phyloP scores from a whole-genome alignment of 140 eudicot species.

The Erigeron philadelphicus region DNA sequence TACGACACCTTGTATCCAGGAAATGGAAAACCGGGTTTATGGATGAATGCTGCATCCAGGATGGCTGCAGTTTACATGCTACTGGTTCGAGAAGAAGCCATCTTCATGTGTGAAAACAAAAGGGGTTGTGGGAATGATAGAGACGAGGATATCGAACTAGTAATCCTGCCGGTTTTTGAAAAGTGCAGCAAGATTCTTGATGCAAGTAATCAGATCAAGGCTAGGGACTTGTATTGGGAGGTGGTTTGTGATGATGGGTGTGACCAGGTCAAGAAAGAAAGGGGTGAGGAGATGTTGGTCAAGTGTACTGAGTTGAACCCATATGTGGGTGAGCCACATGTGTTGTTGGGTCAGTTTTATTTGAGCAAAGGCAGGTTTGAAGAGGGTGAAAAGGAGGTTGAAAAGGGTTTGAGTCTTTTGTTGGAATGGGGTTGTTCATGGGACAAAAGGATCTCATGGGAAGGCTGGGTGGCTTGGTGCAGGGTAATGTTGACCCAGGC shows the following conservation, averaged over 20 bases:
- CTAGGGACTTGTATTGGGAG: slow-evolving; percentile 38
- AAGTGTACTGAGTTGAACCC: slow-evolving; percentile 44
- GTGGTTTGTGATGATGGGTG: slow-evolving; percentile 28
- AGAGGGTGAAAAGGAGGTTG: slow-evolving; percentile 41
- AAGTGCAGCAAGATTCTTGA: slow-evolving; percentile 32
- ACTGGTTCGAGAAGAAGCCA: slow-evolving; percentile 31
- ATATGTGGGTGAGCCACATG: slow-evolving; percentile 54
- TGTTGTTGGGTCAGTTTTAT: slow-evolving; percentile 49
- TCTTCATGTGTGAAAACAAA: slow-evolving; percentile 21
- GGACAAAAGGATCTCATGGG: slow-evolving; percentile 69
- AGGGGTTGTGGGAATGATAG: slow-evolving; percentile 6
- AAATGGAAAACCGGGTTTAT: slow-evolving; percentile 35
- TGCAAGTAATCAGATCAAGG: slow-evolving; percentile 29
- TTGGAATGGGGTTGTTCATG: slow-evolving; percentile 59
- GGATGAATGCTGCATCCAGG: slow-evolving; percentile 35
- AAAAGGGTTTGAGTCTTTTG: slow-evolving; percentile 44
- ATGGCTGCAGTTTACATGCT: slow-evolving; percentile 34
- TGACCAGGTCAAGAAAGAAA: slow-evolving; percentile 21
- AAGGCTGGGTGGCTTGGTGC: slow-evolving; percentile 69
- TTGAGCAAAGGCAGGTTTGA: slow-evolving; percentile 45
- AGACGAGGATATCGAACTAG: slow-evolving; percentile 36
- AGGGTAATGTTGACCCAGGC: slow-evolving; percentile 58
- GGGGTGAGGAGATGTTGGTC: slow-evolving; percentile 39
- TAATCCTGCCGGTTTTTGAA: slow-evolving; percentile 28
- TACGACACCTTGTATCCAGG: slow-evolving; percentile 28